Conservation (phyloP, 305 asterid species). For the Solanum hybrid region DNA sequence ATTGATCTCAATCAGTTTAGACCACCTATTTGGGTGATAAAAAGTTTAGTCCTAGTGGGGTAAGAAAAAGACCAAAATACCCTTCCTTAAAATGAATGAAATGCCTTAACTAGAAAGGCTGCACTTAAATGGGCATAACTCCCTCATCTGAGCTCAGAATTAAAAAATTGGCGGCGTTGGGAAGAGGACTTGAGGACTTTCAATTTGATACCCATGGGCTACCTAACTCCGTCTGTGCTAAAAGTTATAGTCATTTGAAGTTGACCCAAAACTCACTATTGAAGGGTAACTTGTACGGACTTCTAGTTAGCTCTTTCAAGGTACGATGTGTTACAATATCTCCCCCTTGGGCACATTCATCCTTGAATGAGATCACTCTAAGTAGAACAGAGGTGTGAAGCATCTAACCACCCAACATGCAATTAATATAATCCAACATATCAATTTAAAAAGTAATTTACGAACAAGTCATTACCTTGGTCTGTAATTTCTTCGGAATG, state of each 20-base stretch:
- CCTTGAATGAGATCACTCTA: not conserved
- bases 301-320: not conserved
- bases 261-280: not conserved
- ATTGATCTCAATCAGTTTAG: too few species aligned
- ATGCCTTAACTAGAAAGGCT: not conserved
- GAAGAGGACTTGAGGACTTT: not conserved
- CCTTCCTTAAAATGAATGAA: not conserved
- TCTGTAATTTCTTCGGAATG: not conserved
- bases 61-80: not conserved
- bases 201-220: not conserved
- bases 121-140: not conserved
- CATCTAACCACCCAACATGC: not conserved
- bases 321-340: not conserved
- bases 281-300: not conserved
- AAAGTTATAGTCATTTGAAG: not conserved
- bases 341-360: not conserved
- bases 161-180: not conserved
- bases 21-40: not conserved
- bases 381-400: not conserved
- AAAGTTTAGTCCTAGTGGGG: not conserved
- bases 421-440: not conserved
- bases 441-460: not conserved
- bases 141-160: not conserved
- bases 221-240: not conserved
- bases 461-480: not conserved